Percentiles rank a stretch among this genome's conserved stretches.
Evolutionary conservation across 176 grass and related monocot species (phyloP).

Genomic region (Oryza longistaminata): DNA sequence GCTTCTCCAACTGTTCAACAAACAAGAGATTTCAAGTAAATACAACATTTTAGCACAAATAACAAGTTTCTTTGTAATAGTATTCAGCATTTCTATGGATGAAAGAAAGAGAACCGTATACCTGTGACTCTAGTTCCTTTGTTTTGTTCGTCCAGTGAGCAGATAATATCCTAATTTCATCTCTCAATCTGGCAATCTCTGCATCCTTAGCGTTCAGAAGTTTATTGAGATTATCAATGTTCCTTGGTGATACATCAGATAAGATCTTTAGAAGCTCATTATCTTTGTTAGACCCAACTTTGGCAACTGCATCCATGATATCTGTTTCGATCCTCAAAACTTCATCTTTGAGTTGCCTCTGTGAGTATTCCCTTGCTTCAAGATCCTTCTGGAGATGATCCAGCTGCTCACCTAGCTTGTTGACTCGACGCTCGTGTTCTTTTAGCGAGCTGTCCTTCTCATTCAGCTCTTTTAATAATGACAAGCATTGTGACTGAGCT

Average conservation of each 20-base stretch:
- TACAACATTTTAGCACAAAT: not conserved
- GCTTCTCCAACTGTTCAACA: slow-evolving; percentile 73
- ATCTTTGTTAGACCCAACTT: slow-evolving; percentile 59
- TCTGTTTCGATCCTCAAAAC: slow-evolving; percentile 65
- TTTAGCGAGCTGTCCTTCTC: slow-evolving; percentile 65
- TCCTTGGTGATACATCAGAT: slow-evolving; percentile 75
- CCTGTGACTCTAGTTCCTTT: slow-evolving; percentile 80
- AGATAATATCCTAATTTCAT: slow-evolving; percentile 90
- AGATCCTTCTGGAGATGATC: slow-evolving; percentile 71
- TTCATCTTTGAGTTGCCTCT: slow-evolving; percentile 72
- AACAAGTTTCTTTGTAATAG: not conserved
- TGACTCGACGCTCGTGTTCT: slow-evolving; percentile 75
- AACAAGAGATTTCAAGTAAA: slow-evolving; percentile 16
- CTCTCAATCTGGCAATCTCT: slow-evolving; percentile 75
- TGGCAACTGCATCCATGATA: slow-evolving; percentile 68
- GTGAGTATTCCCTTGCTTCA: slow-evolving; percentile 68
- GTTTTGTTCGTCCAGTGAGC: slow-evolving; percentile 82
- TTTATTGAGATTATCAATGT: slow-evolving; percentile 75
- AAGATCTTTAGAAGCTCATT: slow-evolving; percentile 72
- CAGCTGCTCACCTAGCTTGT: slow-evolving; percentile 69
- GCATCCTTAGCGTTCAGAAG: slow-evolving; percentile 75
- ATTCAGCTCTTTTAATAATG: slow-evolving; percentile 67
- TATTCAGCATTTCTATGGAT: slow-evolving; percentile 13
- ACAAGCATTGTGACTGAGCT: slow-evolving; percentile 63
- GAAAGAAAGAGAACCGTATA: slow-evolving; percentile 27